Evolutionary conservation across 495 filamentous ascomycete genomes (phyloP).

Genomic region (Annulohypoxylon bovei): DNA sequence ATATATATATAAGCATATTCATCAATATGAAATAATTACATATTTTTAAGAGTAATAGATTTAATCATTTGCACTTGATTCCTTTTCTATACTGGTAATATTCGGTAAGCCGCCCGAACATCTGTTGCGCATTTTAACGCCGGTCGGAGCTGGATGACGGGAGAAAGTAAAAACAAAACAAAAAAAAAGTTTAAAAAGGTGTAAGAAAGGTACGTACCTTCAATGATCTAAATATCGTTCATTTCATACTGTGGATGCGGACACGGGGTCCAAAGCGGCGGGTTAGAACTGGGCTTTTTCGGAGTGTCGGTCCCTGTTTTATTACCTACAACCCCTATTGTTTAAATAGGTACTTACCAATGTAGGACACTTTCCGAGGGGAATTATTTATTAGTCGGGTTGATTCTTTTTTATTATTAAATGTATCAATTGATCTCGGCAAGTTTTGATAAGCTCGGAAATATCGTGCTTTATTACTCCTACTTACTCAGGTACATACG

Average conservation of each 20-base stretch:
- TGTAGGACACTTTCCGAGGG: background rate
- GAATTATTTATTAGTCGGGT: background rate
- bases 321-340: constrained; percentile 25
- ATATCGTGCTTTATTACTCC: background rate
- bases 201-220: constrained; percentile 4
- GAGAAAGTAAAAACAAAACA: constrained; percentile 22
- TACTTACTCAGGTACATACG: background rate
- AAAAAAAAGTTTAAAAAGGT: constrained; percentile 6
- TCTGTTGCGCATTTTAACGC: background rate
- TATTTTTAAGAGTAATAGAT: too few species aligned
- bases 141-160: constrained; percentile 25
- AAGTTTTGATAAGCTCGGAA: background rate
- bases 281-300: constrained; percentile 31
- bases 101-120: constrained; percentile 25
- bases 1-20: background rate
- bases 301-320: constrained; percentile 44
- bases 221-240: background rate
- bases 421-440: background rate
- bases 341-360: constrained; percentile 13
- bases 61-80: too few species aligned
- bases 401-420: background rate
- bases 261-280: constrained; percentile 39
- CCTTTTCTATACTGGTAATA: background rate
- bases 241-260: constrained; percentile 31
- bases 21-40: background rate